Evolutionary conservation across 257 asterid species (phyloP), one percentile per base, ranked within the genome.

Genomic region (Plantago major): DNA sequence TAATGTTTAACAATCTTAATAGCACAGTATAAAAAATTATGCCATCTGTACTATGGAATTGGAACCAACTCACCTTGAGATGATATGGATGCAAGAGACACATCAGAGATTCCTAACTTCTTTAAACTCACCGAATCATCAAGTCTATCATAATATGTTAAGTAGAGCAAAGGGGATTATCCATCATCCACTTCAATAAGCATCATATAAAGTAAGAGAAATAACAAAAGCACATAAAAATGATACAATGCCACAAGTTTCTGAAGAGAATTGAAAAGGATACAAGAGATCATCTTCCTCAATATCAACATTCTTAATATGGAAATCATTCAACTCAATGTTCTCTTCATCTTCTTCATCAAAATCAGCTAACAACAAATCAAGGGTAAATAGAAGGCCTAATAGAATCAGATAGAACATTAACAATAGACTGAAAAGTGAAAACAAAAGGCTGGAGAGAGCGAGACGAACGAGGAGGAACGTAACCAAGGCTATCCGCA

Each of bases 101-200:
- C 85, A 69, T 86, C 97, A 17, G 98, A 92, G 63, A 92, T 86
- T 50, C 98, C 97, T 11, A 92, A 79, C 10, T 61, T 81, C 77
- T 79, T 81, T 74, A 89, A 82, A 74, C 82, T 86, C 78, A 78
- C 56, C 0, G 95, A 75, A 62, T 88, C 93, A 67, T 92, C 97
- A 54, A 90, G 63, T 66, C 98, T 90, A 60, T 42, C 14, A 38
- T 40, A 55, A 60, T 63, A 54, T 22, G 81, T 85, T 74, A 82
- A 85, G 91, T 50, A 67, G 14, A 68, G 66, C 69, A 63, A 46
- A 57, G 46, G 42, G 19, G 33, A n/a, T n/a, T n/a, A n/a, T n/a
- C n/a, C n/a, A 47, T 14, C 55, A 18, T 43, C 16, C 33, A 58
- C 15, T 51, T 52, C 38, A 11, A 3, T 40, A n/a, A 58, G 11